Evolutionary conservation across 495 filamentous ascomycete species (phyloP).

Genomic region (Aspergillus ostianus): DNA sequence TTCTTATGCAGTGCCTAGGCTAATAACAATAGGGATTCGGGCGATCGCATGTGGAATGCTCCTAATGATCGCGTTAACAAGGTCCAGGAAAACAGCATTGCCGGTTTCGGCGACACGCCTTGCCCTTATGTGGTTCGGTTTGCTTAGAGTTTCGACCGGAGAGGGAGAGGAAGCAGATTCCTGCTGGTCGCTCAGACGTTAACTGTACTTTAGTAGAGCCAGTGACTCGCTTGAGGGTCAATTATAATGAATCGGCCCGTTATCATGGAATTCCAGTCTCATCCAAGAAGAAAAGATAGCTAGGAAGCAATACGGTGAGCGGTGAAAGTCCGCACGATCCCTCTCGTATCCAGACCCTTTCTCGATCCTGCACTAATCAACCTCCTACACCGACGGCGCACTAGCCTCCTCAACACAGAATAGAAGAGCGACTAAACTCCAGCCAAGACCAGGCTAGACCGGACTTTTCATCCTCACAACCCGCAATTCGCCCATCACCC

Average conservation of each 20-base stretch:
- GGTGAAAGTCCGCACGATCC: no score
- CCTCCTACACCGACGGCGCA: neutral
- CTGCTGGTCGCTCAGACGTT: no score
- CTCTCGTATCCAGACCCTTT: no score
- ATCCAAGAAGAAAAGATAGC: no score
- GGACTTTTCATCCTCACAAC: no score
- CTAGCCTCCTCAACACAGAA: neutral
- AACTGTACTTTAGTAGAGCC: neutral
- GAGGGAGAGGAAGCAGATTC: no score
- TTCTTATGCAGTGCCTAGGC: neutral
- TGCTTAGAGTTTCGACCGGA: conserved; percentile 1
- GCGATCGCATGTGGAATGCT: conserved; percentile 26
- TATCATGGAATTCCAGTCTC: no score
- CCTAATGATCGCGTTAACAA: conserved; percentile 20
- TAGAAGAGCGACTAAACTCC: neutral
- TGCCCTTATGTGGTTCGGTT: conserved; percentile 22
- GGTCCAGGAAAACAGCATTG: conserved; percentile 22
- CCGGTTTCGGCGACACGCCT: conserved; percentile 15
- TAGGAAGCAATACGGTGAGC: no score
- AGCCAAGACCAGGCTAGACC: neutral
- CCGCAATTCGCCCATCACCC: no score
- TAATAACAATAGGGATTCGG: conserved; percentile 14
- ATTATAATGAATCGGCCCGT: neutral
- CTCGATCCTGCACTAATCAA: no score
- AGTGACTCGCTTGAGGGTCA: neutral